phyloP scores from a whole-genome alignment of 306 rosid genomes.

The Acacia crassicarpa region DNA sequence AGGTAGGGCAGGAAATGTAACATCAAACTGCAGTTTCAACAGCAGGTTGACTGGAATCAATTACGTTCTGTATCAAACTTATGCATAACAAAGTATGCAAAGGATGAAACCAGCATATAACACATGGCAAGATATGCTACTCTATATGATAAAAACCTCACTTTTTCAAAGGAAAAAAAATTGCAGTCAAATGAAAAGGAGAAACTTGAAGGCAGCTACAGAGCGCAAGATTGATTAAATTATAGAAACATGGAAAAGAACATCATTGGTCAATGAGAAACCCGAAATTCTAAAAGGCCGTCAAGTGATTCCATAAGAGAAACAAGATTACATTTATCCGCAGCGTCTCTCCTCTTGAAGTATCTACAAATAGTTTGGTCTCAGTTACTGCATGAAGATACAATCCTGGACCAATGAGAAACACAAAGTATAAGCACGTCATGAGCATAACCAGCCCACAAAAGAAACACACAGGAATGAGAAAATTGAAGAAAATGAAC shows the following conservation, averaged over 20 bases:
- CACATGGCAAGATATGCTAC: neutral
- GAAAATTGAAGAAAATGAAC: neutral
- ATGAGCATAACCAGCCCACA: conserved; percentile 3
- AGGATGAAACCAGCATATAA: neutral
- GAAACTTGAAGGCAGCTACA: neutral
- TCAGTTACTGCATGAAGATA: conserved; percentile 89
- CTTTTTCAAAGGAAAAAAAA: neutral
- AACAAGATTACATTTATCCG: conserved; percentile 80
- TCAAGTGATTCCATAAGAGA: neutral
- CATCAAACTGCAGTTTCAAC: conserved; percentile 87
- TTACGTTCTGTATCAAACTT: conserved; percentile 2
- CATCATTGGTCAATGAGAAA: neutral
- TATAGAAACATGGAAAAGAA: neutral
- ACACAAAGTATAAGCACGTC: conserved; percentile 3
- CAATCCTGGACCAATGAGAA: conserved; percentile 52
- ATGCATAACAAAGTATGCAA: neutral
- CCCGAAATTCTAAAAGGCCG: neutral
- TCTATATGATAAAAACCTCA: neutral
- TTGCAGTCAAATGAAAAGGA: neutral
- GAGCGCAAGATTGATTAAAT: neutral
- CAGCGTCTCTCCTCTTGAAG: conserved; percentile 94
- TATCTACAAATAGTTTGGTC: conserved; percentile 89
- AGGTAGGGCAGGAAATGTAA: conserved; percentile 91
- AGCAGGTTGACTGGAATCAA: conserved; percentile 28
- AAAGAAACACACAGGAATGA: neutral